Percentiles rank a stretch among this genome's conserved stretches.
Evolutionary conservation across 192 early-diverging fungal species (phyloP).

Genomic region (Coemansia biformis): DNA sequence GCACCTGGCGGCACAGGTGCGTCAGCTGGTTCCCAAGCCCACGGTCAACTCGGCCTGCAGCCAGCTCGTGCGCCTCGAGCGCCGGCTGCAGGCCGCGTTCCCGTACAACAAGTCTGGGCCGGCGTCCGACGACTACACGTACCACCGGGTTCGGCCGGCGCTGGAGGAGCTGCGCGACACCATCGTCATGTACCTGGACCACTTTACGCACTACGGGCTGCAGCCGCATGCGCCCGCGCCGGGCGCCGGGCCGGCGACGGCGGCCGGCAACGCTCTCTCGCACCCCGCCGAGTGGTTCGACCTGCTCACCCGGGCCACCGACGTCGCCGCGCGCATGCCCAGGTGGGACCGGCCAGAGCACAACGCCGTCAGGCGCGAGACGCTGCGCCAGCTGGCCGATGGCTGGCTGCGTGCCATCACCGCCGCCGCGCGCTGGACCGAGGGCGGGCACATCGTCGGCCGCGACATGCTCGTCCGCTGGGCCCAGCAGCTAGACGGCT

Average conservation of each 20-base stretch:
- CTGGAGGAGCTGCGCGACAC: constrained; percentile 72
- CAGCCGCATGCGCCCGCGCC: no score
- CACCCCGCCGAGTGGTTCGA: constrained; percentile 63
- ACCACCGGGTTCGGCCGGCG: constrained; percentile 72
- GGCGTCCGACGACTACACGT: constrained; percentile 80
- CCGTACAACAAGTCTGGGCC: constrained; percentile 83
- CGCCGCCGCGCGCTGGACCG: constrained; percentile 64
- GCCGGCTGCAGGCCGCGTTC: constrained; percentile 68
- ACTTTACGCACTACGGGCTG: constrained; percentile 73
- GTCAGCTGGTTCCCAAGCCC: constrained; percentile 75
- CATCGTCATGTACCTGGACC: constrained; percentile 67
- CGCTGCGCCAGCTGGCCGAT: constrained; percentile 66
- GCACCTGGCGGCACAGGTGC: constrained; percentile 60
- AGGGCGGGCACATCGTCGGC: constrained; percentile 79
- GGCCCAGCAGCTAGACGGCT: constrained; percentile 52
- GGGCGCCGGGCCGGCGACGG: not conserved
- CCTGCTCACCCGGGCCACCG: constrained; percentile 73
- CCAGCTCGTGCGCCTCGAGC: constrained; percentile 63
- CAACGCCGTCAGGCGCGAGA: constrained; percentile 59
- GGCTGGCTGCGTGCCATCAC: constrained; percentile 74
- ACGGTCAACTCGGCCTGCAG: constrained; percentile 69
- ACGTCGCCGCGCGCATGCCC: constrained; percentile 71
- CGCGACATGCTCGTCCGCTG: constrained; percentile 75
- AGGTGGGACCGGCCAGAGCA: constrained; percentile 67
- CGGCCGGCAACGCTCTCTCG: constrained; percentile 22